A percentile compares a stretch with the other conserved stretches of the same genome.
phyloP scores from a whole-genome alignment of 352 stramenopile species.

The Globisporangium alternatum region DNA sequence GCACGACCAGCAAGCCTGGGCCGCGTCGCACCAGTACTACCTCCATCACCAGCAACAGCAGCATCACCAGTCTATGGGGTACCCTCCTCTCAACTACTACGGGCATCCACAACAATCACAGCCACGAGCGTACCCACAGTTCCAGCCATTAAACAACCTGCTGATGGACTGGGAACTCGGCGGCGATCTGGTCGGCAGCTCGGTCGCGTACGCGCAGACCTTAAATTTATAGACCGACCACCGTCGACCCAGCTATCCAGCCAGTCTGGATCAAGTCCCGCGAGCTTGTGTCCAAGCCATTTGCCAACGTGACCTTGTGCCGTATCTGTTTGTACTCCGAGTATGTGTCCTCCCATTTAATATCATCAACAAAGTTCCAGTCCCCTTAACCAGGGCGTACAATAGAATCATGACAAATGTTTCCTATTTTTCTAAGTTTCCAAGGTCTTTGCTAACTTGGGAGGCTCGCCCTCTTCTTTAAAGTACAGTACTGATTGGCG shows the following conservation, averaged over 20 bases:
- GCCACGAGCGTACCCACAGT: not conserved
- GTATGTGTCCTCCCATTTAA: too few relatives aligned
- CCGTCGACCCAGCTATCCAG: not conserved
- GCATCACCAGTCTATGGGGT: not conserved
- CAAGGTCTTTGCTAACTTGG: too few relatives aligned
- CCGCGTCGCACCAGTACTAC: not conserved
- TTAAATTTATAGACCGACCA: constrained; percentile 2
- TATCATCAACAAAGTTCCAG: too few relatives aligned
- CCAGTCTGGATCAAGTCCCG: not conserved
- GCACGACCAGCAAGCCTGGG: not conserved
- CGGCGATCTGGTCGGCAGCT: constrained; percentile 7
- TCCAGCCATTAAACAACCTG: not conserved
- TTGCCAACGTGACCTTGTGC: too few relatives aligned
- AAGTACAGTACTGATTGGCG: too few relatives aligned
- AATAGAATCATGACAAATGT: too few relatives aligned
- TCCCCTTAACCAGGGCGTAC: too few relatives aligned
- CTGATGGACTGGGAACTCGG: constrained; percentile 1
- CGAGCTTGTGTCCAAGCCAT: not conserved
- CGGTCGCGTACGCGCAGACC: constrained; percentile 8
- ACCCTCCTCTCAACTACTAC: not conserved
- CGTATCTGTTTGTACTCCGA: too few relatives aligned
- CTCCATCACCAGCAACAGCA: not conserved
- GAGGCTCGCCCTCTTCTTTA: too few relatives aligned
- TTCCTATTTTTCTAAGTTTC: too few relatives aligned
- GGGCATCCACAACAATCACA: not conserved